Percentiles rank a stretch among this genome's conserved stretches.
These are phyloP conservation scores for Hyphopichia buzzinii DNA, from an alignment of 1,139 yeast species.

Conservation along the genomic window DNA sequence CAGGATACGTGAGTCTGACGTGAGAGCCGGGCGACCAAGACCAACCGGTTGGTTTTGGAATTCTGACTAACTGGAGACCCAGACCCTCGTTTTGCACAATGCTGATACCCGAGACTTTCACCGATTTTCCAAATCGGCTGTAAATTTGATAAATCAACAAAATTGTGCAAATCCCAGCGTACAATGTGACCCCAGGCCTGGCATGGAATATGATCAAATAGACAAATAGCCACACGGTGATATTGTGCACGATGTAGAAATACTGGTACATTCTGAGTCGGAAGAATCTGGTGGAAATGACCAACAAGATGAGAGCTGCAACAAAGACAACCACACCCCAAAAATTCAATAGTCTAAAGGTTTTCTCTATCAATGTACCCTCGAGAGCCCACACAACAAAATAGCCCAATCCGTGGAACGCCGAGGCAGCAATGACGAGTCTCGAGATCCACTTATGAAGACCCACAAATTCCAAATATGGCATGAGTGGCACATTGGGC, in stretches of 20 bases:
- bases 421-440: constrained; percentile 49
- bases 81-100: constrained; percentile 14
- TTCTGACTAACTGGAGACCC: constrained; percentile 21
- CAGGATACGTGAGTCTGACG: constrained; percentile 25
- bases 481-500: constrained; percentile 49
- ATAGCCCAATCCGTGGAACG: constrained; percentile 61
- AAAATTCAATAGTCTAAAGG: constrained; percentile 49
- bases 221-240: constrained; percentile 29
- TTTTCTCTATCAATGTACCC: constrained; percentile 32
- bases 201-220: constrained; percentile 38
- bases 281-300: constrained; percentile 50
- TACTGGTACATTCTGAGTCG: constrained; percentile 23
- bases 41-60: constrained; percentile 24
- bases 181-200: constrained; percentile 36
- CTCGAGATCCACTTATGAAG: constrained; percentile 85
- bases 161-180: constrained; percentile 17
- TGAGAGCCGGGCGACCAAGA: constrained; percentile 36
- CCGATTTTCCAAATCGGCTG: constrained; percentile 16
- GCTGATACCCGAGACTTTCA: constrained; percentile 9
- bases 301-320: constrained; percentile 40
- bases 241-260: constrained; percentile 37
- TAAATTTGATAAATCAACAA: constrained; percentile 25
- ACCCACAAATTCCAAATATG: constrained; percentile 55
- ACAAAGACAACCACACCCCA: constrained; percentile 58
- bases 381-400: constrained; percentile 43